A percentile compares a stretch with the other conserved stretches of the same genome.
These are phyloP conservation scores for Saxophila tyrrhenica DNA, from an alignment of 495 filamentous ascomycete species.

Conservation along the genomic window DNA sequence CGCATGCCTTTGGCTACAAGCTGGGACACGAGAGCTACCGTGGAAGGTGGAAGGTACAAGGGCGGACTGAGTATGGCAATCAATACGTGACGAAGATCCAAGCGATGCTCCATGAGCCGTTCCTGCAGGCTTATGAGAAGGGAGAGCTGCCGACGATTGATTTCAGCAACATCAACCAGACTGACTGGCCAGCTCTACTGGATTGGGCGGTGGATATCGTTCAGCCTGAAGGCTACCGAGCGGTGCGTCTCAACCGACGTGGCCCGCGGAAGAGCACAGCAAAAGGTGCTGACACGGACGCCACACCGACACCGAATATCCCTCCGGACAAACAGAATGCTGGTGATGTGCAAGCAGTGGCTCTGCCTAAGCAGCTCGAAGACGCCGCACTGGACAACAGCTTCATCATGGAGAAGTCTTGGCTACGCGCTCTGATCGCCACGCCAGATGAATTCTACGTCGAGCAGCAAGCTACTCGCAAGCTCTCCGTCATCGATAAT, in stretches of 20 bases:
- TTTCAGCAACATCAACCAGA: constrained; percentile 55
- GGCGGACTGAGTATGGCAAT: constrained; percentile 44
- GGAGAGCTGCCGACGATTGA: constrained; percentile 58
- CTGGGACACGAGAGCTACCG: constrained; percentile 3
- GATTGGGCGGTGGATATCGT: constrained; percentile 48
- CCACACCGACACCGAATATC: no score
- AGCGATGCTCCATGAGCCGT: constrained; percentile 63
- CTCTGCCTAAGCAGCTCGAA: no score
- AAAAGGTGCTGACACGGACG: no score
- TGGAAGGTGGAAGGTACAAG: constrained; percentile 33
- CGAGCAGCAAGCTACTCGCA: constrained; percentile 30
- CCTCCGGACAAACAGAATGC: no score
- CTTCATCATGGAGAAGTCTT: constrained; percentile 40
- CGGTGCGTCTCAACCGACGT: no score
- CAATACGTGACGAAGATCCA: constrained; percentile 57
- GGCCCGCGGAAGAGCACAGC: no score
- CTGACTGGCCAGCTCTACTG: constrained; percentile 66
- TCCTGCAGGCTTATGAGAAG: constrained; percentile 62
- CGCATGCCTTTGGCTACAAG: constrained; percentile 15
- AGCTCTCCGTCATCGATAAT: constrained; percentile 32
- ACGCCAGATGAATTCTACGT: constrained; percentile 42
- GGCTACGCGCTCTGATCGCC: constrained; percentile 46
- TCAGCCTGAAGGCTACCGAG: constrained; percentile 1
- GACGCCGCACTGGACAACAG: neutral
- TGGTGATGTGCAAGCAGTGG: no score